Base-by-base conservation (phyloP, 352 stramenopile genomes). In the Pythium brachiatum region DNA sequence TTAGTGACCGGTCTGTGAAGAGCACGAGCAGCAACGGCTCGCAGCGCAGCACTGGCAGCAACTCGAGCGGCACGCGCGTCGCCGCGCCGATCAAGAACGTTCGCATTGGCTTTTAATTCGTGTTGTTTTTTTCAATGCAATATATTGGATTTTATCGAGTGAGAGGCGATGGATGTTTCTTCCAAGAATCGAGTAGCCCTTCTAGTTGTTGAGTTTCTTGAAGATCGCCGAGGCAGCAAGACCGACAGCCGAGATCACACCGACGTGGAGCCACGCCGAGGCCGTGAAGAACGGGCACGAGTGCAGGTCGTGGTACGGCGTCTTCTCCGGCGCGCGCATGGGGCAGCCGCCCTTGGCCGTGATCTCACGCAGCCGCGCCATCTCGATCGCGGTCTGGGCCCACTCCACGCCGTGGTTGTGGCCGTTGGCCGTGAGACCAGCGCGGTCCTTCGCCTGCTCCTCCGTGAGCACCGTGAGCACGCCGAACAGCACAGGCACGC, bases 381-480 rank as follows among this genome's bases (percentile, higher is more conserved):
- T 98, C 81, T 99, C 94, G 38, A 99, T 83, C 27, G 96, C 96
- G 23, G 94, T 98, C 78, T 98, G 97, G 32, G 92, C 96, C 96
- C 96, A 99, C 68, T 98, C 94, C 26, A 95, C 80, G 51, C 96
- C 96, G 78, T 99, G 96, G 76, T 99, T 99, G 78, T 97, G 89
- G 44, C 90, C 93, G 34, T 81, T 88, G 44, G 73, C 66, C 27
- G 85, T 79, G 27, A 96, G 73, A 1, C 88, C 88, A 9, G 88
- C 94, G 57, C 97, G 90, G 39, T 94, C 84, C 65, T 91, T 94
- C 8, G 98, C 97, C 82, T 99, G 97, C 48, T 96, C 80, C 68
- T 99, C 96, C 65, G 89, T 96, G 59, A 98, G 79, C 74, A 97
- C 97, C 60, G 95, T 98, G 60, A 99, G 85, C 39, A 99, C 96